Evolutionary conservation across 495 filamentous ascomycete genomes (phyloP).

Genomic region (Trichoderma erinaceum): DNA sequence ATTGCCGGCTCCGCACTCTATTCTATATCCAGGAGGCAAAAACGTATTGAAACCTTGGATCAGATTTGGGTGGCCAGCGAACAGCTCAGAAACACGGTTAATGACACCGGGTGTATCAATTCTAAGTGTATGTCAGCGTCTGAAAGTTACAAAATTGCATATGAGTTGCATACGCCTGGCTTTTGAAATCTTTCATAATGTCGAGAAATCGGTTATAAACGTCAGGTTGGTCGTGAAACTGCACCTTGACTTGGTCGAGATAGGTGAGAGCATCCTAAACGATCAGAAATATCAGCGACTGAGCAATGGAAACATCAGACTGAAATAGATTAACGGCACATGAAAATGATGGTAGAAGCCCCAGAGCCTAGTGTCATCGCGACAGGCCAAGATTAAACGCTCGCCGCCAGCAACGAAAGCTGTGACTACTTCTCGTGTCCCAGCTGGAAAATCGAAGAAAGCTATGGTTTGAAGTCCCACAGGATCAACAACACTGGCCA

Average conservation of each 20-base stretch:
- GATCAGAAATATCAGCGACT: neutral
- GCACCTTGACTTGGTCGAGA: conserved; percentile 96
- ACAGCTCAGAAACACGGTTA: conserved; percentile 91
- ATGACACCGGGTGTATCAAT: conserved; percentile 99
- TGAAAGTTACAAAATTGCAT: neutral
- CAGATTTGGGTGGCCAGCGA: conserved; percentile 90
- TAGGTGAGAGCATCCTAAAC: conserved; percentile 92
- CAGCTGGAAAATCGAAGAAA: neutral
- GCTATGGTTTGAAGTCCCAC: neutral
- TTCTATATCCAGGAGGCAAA: conserved; percentile 91
- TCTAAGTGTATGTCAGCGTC: conserved; percentile 36
- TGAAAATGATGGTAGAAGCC: conserved; percentile 7
- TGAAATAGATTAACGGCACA: neutral
- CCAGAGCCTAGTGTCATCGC: conserved; percentile 5
- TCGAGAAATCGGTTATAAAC: conserved; percentile 98
- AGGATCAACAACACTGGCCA: neutral
- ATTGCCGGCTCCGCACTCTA: conserved; percentile 87
- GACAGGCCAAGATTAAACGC: conserved; percentile 1
- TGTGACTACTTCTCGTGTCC: neutral
- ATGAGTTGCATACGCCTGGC: conserved; percentile 66
- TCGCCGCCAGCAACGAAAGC: conserved; percentile 3
- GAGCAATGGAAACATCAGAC: neutral
- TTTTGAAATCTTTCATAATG: conserved; percentile 99
- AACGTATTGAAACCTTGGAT: conserved; percentile 99
- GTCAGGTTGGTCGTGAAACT: conserved; percentile 93